Base-by-base conservation (phyloP, 2,329 filamentous ascomycete genomes). In the Neophaeococcomyces mojaviensis region DNA sequence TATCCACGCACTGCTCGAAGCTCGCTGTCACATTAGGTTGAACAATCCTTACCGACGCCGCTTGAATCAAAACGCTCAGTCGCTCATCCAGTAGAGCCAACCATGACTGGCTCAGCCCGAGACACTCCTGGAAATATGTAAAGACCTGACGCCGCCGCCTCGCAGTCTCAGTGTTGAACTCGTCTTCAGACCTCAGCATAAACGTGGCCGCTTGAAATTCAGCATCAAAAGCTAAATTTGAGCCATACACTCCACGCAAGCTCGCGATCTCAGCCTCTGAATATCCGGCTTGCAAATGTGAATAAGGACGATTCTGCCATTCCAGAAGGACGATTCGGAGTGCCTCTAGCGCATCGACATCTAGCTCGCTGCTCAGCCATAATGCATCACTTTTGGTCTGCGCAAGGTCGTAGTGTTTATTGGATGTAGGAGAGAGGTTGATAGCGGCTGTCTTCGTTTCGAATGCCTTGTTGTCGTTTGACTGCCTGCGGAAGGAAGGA, bases 361-460 rank as follows among this genome's bases (percentile, higher is more conserved):
- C 74, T 41, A 82, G 79, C 59, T 83, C 79, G 58, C 84, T 79
- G 65, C 87, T 89, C 51, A 98, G 71, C 88, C 89, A 97, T 55
- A 84, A 63, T 28, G 88, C 78, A 69, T 97, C 89, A 38, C 79
- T 78, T 68, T 94, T 95, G 62, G 97, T 79, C 59, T 84, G 71
- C 32, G 84, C 80, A 55, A 95, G 72, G 59, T 89, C 79, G 61
- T 84, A 86, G 47, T 78, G 77, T 33, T 78, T 76, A 57, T 78
- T 79, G 10, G 78, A 70, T 4, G 78, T 78, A 15, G 84, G 80
- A 1, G 86, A 79, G 39, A 88, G 79, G 62, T 94, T 84, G 50
- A 96, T 94, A 4, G 88, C 85, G 18, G 88, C 85, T 1, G 86
- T 94, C 65, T 83, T 88, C 16, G 85, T 85, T 50, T 94, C 85